Evolutionary conservation across 345 rosid species (phyloP), one percentile per base, ranked within the genome.

Genomic region (Excoecaria agallocha): DNA sequence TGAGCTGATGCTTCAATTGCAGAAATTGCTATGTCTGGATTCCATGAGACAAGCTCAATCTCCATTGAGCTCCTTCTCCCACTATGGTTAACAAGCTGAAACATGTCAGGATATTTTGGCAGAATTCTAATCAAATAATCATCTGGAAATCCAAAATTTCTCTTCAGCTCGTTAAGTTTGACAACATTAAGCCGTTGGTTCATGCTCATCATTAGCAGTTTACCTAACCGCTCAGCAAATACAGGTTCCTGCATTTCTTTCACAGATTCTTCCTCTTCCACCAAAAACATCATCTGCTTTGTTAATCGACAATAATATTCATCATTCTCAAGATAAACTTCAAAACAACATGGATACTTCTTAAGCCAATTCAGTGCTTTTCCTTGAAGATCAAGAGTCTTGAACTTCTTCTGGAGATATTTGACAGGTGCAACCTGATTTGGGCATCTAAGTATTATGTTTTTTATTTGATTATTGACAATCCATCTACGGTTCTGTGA

Each of bases 61-160:
- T 93, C 96, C 98, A 89, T 87, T 12, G 98, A 92, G 79, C 90
- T 92, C 84, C 83, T 94, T 79, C 95, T 94, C 52, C 96, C 94
- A 72, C 85, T 71, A 50, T 87, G 83, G 77, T 89, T 92, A 67
- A 93, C 81, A 41, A 92, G 79, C 25, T 87, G 80, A 79, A 94
- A 92, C 63, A 72, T 75, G 68, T 92, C 90, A 0, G 89, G 79
- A 63, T 92, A 83, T 74, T 86, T 87, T 0, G 98, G 88, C 55
- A 92, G 7, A 71, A 94, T 86, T 81, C 94, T 89, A n/a, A 91
- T 73, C 43, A 94, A 66, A 73, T 89, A 92, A 82, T 94, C 98
- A 86, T 94, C 98, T 0, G 96, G 85, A 66, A 91, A 87, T 3
- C 98, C 98, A 75, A 89, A 89, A 73, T 82, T 89, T 63, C 95